A percentile compares a stretch with the other conserved stretches of the same genome.
Evolutionary conservation across 1,139 yeast genomes (phyloP).

Genomic region (Spencermartinsiella ligniputridi): DNA sequence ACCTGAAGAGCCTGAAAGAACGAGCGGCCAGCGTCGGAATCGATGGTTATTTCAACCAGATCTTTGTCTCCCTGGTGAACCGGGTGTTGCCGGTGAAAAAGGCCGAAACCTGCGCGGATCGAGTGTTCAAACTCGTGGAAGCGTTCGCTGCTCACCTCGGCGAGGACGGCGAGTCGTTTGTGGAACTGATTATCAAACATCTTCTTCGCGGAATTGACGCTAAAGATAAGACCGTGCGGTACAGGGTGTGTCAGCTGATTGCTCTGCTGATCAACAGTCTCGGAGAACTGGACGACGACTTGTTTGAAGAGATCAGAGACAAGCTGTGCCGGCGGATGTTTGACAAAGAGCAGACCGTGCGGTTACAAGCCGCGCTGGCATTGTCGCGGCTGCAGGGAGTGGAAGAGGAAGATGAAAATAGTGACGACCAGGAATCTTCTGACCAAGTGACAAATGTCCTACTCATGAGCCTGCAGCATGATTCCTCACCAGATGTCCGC

Average conservation of each 20-base stretch:
- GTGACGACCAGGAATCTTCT: slow-evolving; percentile 40
- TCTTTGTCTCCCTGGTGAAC: slow-evolving; percentile 58
- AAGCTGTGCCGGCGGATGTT: slow-evolving; percentile 59
- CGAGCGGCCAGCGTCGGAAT: slow-evolving; percentile 50
- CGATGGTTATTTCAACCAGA: slow-evolving; percentile 55
- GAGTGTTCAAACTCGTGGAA: slow-evolving; percentile 70
- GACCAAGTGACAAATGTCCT: slow-evolving; percentile 41
- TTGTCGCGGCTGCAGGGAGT: slow-evolving; percentile 71
- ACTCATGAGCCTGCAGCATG: slow-evolving; percentile 59
- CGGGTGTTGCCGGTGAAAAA: slow-evolving; percentile 65
- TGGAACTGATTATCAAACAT: slow-evolving; percentile 60
- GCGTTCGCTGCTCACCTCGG: slow-evolving; percentile 53
- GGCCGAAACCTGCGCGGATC: slow-evolving; percentile 69
- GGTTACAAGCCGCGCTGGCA: slow-evolving; percentile 80
- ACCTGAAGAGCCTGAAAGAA: slow-evolving; percentile 55
- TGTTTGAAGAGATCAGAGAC: slow-evolving; percentile 59
- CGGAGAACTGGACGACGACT: slow-evolving; percentile 70
- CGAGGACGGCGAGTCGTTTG: slow-evolving; percentile 44
- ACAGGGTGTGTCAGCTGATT: slow-evolving; percentile 71
- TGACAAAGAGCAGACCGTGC: slow-evolving; percentile 75
- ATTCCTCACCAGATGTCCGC: slow-evolving; percentile 84
- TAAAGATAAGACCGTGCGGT: slow-evolving; percentile 71
- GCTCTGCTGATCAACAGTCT: slow-evolving; percentile 69
- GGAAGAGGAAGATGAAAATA: slow-evolving; percentile 42
- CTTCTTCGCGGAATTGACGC: slow-evolving; percentile 74